Base-by-base conservation (phyloP, 2,329 filamentous ascomycete genomes). In the Arthroderma sp. region DNA sequence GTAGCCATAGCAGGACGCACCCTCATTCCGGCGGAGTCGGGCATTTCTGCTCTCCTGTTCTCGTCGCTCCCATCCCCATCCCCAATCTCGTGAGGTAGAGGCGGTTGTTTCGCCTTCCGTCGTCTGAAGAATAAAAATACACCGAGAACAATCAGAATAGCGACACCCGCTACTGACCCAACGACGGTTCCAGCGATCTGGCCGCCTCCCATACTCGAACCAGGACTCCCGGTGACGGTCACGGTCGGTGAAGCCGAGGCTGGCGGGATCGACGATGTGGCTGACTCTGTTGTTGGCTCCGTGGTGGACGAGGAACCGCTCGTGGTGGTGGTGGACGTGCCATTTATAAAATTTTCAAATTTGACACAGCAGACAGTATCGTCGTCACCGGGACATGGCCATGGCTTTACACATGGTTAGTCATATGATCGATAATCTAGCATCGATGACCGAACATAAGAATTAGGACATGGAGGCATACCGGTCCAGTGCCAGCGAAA, bases 161-260 rank as follows among this genome's bases (percentile, higher is more conserved):
- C 75, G 6, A 80, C 71, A 30, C 81, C 88, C 3, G 78, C 70
- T 27, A 96, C 62, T 1, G 83, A 78, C 28, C 91, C 91, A 55
- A 96, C 71, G 2, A 89, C 87, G 52, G 94, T 84, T 0, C 89
- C 91, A 1, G 91, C 91, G 63, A 96, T 94, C 10, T 50, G 40
- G 9, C 53, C 55, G 22, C 83, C 83, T 9, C 83, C 84, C 6
- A 96, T 68, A 28, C 76, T 74, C 33, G 8, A 11, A 9, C 15
- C 7, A 11, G 31, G 4, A 34, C 32, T 11, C 11, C 8, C 32
- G 32, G 8, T 11, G 11, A 8, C 32, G 8, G 40, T 31, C 28
- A 36, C 40, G 15, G 29, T 43, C 15, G 40, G 29, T 4, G 40
- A 43, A 15, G 40, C 36, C 4, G 33, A 28, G 29, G 39, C 9